A percentile compares a stretch with the other conserved stretches of the same genome.
Conservation (phyloP, 768 basidiomycete genomes). For the Russula sp. region DNA sequence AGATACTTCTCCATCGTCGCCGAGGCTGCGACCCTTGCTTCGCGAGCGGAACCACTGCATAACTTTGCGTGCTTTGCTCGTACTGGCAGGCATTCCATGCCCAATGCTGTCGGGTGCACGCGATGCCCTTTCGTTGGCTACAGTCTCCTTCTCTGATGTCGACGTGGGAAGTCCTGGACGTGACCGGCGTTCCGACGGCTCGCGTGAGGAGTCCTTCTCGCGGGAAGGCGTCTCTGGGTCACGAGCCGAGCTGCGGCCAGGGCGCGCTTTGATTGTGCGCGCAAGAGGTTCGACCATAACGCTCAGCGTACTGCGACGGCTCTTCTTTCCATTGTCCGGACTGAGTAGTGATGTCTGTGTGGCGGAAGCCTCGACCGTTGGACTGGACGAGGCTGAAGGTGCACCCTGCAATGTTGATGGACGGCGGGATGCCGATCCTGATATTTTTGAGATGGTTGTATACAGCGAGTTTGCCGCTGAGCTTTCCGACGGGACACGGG, state of each 20-base stretch:
- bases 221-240: conserved; percentile 26
- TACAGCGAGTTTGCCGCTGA: conserved; percentile 25
- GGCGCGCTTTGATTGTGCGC: conserved; percentile 38
- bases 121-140: conserved; percentile 29
- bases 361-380: conserved; percentile 19
- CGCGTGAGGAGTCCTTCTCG: conserved; percentile 29
- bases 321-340: conserved; percentile 26
- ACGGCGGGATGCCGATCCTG: conserved; percentile 22
- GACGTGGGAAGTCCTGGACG: not conserved
- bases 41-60: conserved; percentile 96
- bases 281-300: conserved; percentile 45
- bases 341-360: conserved; percentile 31
- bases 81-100: conserved; percentile 53
- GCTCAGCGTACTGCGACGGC: conserved; percentile 26
- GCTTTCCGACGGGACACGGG: conserved; percentile 35
- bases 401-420: conserved; percentile 31
- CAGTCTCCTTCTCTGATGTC: conserved; percentile 24
- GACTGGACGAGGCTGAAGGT: conserved; percentile 15
- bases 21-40: conserved; percentile 39
- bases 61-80: conserved; percentile 88
- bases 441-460: conserved; percentile 22
- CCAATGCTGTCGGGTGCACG: conserved; percentile 23
- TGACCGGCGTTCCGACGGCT: not conserved
- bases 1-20: conserved; percentile 23
- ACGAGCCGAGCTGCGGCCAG: conserved; percentile 21